Evolutionary conservation across 805 yeast genomes (phyloP), one percentile per base, ranked within the genome.

Genomic region (Hanseniaspora osmophila): DNA sequence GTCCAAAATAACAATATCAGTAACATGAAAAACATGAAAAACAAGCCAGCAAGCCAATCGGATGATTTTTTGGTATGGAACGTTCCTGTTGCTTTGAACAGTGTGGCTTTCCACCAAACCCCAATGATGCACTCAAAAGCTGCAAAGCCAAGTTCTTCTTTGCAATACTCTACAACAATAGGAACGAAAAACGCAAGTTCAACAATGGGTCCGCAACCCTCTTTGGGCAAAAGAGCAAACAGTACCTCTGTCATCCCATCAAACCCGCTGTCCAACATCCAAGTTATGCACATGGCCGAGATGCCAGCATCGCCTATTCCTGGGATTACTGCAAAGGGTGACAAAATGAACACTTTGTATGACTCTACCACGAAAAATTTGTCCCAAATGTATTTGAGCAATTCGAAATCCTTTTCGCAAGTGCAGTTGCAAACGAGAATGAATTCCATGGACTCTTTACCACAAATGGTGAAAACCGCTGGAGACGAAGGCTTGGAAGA

Each of bases 221-320:
- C 37, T 29, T 30, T 41, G 9, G 33, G 37, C 10, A 30, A 12
- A 18, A 30, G 10, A 6, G 19, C 41, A 7, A 30, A 7, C 16
- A 35, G 30, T 27, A 40, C 32, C 29, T 29, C n/a, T 33, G 33
- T 6, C 13, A 16, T 27, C 15, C 32, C 29, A 38, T 12, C 43
- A 30, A n/a, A 55, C 5, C 55, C 66, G 0, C 27, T 22, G 27
- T 22, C 27, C 27, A 60, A 65, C 4, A 49, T 62, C 3, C 51
- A 66, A 12, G 51, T 48, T 6, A 48, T 57, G 17, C 60, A 59
- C 46, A 53, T 51, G 16, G 43, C 48, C 16, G 57, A 61, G 13
- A 59, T 66, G 58, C 72, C 74, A n/a, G 67, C 74, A 43, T 64
- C 71, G 15, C 78, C 78, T 11, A 54, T 74, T 10, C 77, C 77